phyloP scores from a whole-genome alignment of 2,329 filamentous ascomycete species.

The Fusarium sp. region DNA sequence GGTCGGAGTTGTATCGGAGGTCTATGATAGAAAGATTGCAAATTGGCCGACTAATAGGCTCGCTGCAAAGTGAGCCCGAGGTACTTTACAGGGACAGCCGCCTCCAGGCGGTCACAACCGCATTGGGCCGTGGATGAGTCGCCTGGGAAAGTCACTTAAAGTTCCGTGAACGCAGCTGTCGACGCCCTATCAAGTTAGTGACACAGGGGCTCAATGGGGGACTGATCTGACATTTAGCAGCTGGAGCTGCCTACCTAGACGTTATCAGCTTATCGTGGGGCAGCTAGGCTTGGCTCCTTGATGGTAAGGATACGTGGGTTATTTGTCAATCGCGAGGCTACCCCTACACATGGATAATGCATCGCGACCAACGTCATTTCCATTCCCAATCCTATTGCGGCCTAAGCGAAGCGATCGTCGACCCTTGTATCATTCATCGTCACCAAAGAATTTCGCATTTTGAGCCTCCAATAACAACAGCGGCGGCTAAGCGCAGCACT shows the following conservation, averaged over 20 bases:
- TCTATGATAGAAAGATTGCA: constrained; percentile 28
- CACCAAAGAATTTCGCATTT: not conserved
- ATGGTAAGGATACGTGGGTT: constrained; percentile 24
- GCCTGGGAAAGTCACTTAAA: constrained; percentile 24
- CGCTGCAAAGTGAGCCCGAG: constrained; percentile 28
- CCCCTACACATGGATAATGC: constrained; percentile 30
- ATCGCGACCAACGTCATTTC: constrained; percentile 34
- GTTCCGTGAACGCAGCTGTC: constrained; percentile 24
- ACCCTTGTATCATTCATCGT: not conserved
- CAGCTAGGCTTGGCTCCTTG: not conserved
- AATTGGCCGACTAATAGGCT: constrained; percentile 34
- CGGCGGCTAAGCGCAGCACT: constrained; percentile 1
- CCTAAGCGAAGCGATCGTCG: constrained; percentile 21
- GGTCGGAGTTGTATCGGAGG: constrained; percentile 43
- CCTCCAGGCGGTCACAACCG: constrained; percentile 40
- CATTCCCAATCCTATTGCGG: constrained; percentile 1
- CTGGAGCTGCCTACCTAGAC: not conserved
- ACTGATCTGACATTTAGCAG: constrained; percentile 5
- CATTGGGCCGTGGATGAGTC: constrained; percentile 32
- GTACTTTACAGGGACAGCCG: constrained; percentile 39
- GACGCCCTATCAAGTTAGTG: constrained; percentile 17
- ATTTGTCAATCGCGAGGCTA: constrained; percentile 36
- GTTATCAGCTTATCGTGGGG: constrained; percentile 33
- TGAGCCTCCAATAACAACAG: not conserved
- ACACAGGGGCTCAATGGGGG: constrained; percentile 3